Evolutionary conservation across 495 filamentous ascomycete species (phyloP).

Genomic region (Penicillium manginii): DNA sequence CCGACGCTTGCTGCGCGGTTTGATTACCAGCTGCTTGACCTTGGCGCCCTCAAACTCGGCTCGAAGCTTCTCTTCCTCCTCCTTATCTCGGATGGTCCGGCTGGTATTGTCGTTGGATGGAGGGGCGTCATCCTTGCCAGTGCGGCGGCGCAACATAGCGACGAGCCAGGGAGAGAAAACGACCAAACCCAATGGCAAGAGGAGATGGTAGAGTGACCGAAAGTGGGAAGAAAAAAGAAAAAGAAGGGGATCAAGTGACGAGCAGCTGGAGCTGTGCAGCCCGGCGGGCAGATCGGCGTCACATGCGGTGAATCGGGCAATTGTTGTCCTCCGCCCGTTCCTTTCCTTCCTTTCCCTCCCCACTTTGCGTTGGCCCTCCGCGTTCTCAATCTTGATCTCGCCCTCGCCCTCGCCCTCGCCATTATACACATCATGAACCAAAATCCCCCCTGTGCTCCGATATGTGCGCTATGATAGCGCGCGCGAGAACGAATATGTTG

Average conservation of each 20-base stretch:
- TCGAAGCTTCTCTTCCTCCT: conserved; percentile 30
- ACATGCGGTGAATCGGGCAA: conserved; percentile 36
- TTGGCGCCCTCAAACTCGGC: conserved; percentile 29
- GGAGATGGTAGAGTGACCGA: neutral
- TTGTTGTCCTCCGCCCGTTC: conserved; percentile 16
- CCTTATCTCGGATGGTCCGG: conserved; percentile 13
- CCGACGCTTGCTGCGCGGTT: conserved; percentile 65
- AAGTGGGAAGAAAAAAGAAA: conserved; percentile 8
- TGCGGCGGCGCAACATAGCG: conserved; percentile 48
- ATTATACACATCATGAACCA: conserved; percentile 31
- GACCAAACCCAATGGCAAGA: conserved; percentile 10
- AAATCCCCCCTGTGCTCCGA: conserved; percentile 52
- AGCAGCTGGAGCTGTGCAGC: conserved; percentile 6
- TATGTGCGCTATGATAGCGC: conserved; percentile 83
- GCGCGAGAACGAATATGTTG: conserved; percentile 80
- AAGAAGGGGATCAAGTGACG: neutral
- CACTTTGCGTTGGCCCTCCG: conserved; percentile 7
- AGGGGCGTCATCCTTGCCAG: conserved; percentile 39
- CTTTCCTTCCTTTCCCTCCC: conserved; percentile 16
- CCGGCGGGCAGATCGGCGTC: conserved; percentile 35
- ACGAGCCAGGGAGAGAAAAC: conserved; percentile 19
- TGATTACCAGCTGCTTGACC: conserved; percentile 49
- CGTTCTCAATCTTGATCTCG: conserved; percentile 3
- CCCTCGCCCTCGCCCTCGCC: neutral
- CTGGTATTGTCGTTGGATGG: conserved; percentile 18